phyloP scores from a whole-genome alignment of 1,284 basidiomycete species.

The Peniophora sp. region DNA sequence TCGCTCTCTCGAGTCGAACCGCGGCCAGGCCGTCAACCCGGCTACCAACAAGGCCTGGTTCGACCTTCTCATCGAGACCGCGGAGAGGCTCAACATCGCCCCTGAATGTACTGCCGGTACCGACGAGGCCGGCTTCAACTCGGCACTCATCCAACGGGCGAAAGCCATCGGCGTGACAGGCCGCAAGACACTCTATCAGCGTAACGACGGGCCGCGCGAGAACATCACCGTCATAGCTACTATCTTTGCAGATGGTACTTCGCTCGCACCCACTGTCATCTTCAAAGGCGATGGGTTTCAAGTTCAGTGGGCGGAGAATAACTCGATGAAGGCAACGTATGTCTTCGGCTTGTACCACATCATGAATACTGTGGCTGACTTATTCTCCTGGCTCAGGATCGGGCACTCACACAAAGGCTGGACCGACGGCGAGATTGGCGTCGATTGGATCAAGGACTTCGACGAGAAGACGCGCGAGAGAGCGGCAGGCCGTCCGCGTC shows the following conservation, averaged over 20 bases:
- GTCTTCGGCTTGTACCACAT: background rate
- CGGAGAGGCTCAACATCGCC: conserved; percentile 9
- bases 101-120: conserved; percentile 14
- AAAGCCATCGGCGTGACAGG: conserved; percentile 11
- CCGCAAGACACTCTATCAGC: conserved; percentile 22
- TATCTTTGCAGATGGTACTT: conserved; percentile 28
- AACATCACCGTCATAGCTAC: conserved; percentile 32
- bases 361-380: background rate
- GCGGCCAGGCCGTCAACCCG: conserved; percentile 28
- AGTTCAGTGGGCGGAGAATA: conserved; percentile 26
- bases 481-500: conserved; percentile 16
- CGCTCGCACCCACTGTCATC: conserved; percentile 24
- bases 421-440: conserved; percentile 24
- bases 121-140: conserved; percentile 28
- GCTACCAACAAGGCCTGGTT: conserved; percentile 23
- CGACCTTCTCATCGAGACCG: conserved; percentile 11
- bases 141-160: conserved; percentile 7
- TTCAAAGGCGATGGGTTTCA: conserved; percentile 29
- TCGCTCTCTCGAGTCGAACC: conserved; percentile 20
- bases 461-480: conserved; percentile 24
- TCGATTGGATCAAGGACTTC: conserved; percentile 29
- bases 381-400: conserved; percentile 7
- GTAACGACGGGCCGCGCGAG: conserved; percentile 21
- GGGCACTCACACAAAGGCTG: conserved; percentile 30
- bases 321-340: conserved; percentile 26